phyloP scores from a whole-genome alignment of 2,329 filamentous ascomycete species.

The Sporothrix sp. region DNA sequence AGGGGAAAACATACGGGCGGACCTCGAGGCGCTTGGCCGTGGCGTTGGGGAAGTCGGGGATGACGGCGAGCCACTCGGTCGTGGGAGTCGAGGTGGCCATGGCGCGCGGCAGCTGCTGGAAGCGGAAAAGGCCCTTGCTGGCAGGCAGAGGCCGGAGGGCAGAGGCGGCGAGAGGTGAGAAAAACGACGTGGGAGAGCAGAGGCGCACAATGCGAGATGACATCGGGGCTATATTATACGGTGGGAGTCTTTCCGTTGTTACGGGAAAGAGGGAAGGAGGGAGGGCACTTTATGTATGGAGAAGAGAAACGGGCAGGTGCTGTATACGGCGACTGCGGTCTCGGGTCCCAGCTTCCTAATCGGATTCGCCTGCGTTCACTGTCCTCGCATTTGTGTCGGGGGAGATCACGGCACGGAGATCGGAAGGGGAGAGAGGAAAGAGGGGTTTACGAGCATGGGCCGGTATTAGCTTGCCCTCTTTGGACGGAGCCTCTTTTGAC shows the following conservation, averaged over 20 bases:
- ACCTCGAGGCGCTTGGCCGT: slow-evolving; percentile 53
- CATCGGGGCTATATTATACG: no score
- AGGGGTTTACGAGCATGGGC: background rate
- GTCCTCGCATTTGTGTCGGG: slow-evolving; percentile 7
- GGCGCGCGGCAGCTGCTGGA: slow-evolving; percentile 15
- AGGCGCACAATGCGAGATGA: slow-evolving; percentile 1
- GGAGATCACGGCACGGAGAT: slow-evolving; percentile 1
- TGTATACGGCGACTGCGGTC: background rate
- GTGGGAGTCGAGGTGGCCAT: slow-evolving; percentile 24
- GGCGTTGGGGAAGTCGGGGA: slow-evolving; percentile 55
- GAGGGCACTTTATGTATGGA: background rate
- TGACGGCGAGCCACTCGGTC: slow-evolving; percentile 58
- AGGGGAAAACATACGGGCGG: slow-evolving; percentile 38
- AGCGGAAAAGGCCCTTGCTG: background rate
- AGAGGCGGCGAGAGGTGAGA: background rate
- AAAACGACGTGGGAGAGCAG: background rate
- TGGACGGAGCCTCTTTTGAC: no score
- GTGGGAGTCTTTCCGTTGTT: no score
- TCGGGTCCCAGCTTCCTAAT: background rate
- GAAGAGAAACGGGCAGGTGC: background rate
- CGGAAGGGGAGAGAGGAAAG: slow-evolving; percentile 2
- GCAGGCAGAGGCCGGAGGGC: background rate
- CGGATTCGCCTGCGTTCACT: no score
- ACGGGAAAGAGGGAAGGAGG: background rate
- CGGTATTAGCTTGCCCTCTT: no score